These are phyloP conservation scores for Meira nashicola DNA, from an alignment of 1,284 basidiomycete genomes.

Conservation along the genomic window DNA sequence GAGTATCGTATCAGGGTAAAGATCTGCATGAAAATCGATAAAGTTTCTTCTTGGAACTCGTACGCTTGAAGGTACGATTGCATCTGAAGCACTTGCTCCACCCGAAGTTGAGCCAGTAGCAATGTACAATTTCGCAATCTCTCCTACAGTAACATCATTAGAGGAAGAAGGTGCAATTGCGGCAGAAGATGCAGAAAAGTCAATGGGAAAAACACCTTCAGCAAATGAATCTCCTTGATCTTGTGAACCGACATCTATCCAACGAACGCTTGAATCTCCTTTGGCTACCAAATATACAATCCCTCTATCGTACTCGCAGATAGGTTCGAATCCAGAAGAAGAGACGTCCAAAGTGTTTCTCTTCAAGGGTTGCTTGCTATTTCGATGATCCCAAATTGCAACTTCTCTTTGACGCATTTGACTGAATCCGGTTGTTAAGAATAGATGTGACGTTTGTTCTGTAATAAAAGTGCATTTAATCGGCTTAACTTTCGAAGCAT, in stretches of 20 bases:
- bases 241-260: conserved; percentile 10
- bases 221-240: conserved; percentile 6
- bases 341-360: conserved; percentile 4
- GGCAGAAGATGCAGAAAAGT: not conserved
- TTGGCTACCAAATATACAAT: conserved; percentile 6
- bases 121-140: conserved; percentile 8
- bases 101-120: not conserved
- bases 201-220: not conserved
- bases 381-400: conserved; percentile 7
- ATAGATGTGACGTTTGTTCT: not conserved
- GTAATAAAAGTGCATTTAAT: conserved; percentile 1
- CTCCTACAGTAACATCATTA: conserved; percentile 9
- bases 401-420: conserved; percentile 8
- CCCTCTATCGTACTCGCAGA: conserved; percentile 7
- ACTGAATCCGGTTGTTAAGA: conserved; percentile 9
- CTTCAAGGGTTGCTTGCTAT: not conserved
- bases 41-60: conserved; percentile 14
- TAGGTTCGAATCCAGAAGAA: conserved; percentile 2
- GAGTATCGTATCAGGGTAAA: conserved; percentile 9
- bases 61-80: conserved; percentile 11
- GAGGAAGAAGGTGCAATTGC: not conserved
- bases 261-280: conserved; percentile 4
- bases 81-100: conserved; percentile 3
- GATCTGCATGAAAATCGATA: conserved; percentile 16
- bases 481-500: conserved; percentile 9